Evolutionary conservation across 805 yeast genomes (phyloP).

Genomic region (Teunomyces atbi): DNA sequence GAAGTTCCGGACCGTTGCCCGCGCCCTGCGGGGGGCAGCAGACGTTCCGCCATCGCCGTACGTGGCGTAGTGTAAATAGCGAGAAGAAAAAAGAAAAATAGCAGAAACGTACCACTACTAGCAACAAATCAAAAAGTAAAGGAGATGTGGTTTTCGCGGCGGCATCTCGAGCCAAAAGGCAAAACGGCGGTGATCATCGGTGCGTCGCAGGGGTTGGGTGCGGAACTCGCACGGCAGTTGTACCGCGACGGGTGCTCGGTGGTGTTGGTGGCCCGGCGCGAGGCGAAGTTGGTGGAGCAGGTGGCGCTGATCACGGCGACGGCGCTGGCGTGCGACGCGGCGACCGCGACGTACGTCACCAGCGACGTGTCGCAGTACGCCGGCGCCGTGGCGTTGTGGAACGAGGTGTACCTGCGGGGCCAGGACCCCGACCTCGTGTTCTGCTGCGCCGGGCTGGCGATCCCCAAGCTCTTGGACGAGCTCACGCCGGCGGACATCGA

Average conservation of each 20-base stretch:
- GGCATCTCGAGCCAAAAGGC: slow-evolving; percentile 37
- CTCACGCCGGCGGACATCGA: slow-evolving; percentile 56
- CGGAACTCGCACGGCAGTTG: slow-evolving; percentile 63
- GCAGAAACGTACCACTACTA: too few species aligned
- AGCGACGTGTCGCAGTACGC: slow-evolving; percentile 67
- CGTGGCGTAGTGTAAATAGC: slow-evolving; percentile 5
- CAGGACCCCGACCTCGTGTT: slow-evolving; percentile 69
- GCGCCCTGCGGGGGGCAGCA: slow-evolving; percentile 16
- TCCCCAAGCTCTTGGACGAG: slow-evolving; percentile 76
- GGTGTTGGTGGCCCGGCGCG: slow-evolving; percentile 75
- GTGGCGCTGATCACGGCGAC: slow-evolving; percentile 39
- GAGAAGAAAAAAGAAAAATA: too few species aligned
- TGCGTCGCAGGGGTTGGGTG: slow-evolving; percentile 93
- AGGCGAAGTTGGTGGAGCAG: slow-evolving; percentile 51
- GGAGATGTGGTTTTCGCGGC: slow-evolving; percentile 23
- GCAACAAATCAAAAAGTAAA: background rate
- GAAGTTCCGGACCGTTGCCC: slow-evolving; percentile 31
- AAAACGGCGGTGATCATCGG: slow-evolving; percentile 79
- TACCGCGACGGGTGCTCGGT: slow-evolving; percentile 60
- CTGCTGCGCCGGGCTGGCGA: slow-evolving; percentile 86
- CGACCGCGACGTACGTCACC: slow-evolving; percentile 35
- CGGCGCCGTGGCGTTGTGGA: slow-evolving; percentile 47
- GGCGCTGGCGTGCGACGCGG: slow-evolving; percentile 14
- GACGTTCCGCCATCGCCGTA: slow-evolving; percentile 17
- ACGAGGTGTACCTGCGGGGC: slow-evolving; percentile 18